These are phyloP conservation scores for Pythium brachiatum DNA, from an alignment of 352 stramenopile genomes.

Conservation along the genomic window DNA sequence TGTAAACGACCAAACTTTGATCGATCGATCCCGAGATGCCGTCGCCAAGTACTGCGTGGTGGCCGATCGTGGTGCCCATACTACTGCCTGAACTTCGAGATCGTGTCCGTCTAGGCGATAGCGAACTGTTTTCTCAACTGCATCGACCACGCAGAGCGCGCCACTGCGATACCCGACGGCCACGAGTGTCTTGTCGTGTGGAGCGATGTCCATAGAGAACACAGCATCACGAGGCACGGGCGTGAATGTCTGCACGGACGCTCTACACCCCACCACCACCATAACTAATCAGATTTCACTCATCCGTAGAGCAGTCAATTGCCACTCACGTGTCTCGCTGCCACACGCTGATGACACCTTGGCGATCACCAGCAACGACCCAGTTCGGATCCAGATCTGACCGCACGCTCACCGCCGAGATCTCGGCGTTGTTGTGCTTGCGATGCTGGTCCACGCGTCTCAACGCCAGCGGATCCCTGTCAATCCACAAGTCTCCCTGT, in stretches of 20 bases:
- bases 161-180: slow-evolving; percentile 74
- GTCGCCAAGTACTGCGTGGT: slow-evolving; percentile 42
- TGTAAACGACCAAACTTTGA: slow-evolving; percentile 54
- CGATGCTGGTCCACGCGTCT: slow-evolving; percentile 59
- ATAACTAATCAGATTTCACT: not conserved
- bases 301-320: not conserved
- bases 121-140: slow-evolving; percentile 27
- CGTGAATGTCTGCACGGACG: slow-evolving; percentile 38
- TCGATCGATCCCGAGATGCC: slow-evolving; percentile 64
- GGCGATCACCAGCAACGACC: slow-evolving; percentile 59
- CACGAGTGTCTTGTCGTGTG: slow-evolving; percentile 47
- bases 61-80: slow-evolving; percentile 30
- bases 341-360: slow-evolving; percentile 59
- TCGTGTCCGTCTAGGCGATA: slow-evolving; percentile 62
- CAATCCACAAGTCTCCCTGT: not conserved
- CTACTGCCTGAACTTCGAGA: slow-evolving; percentile 63
- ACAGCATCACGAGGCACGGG: slow-evolving; percentile 55
- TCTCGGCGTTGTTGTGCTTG: slow-evolving; percentile 58
- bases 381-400: slow-evolving; percentile 34
- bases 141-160: slow-evolving; percentile 55
- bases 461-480: slow-evolving; percentile 48
- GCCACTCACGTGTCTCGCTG: slow-evolving; percentile 45
- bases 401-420: slow-evolving; percentile 45
- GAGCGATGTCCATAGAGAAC: slow-evolving; percentile 51
- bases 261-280: slow-evolving; percentile 31